Evolutionary conservation across 176 grass and related monocot genomes (phyloP), one percentile per base, ranked within the genome.

Genomic region (Cenchrus americanus): DNA sequence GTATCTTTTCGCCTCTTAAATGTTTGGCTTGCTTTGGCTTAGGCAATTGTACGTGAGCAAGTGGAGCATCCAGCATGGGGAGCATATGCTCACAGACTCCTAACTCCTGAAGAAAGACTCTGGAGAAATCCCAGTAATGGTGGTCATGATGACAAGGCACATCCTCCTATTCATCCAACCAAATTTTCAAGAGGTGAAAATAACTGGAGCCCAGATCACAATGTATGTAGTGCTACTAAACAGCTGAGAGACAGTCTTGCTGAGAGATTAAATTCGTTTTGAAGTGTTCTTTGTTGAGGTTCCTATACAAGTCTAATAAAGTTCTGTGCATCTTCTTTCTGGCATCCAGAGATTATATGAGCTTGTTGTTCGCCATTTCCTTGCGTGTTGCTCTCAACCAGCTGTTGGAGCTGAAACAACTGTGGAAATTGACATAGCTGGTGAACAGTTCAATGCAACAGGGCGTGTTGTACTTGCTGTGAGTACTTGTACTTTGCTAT

Each of bases 81-180:
- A 91, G 41, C 77, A 32, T 95, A 92, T 94, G 96, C 91, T 72
- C 89, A 93, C 55, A 44, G 67, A 54, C 96, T 98, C 88, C 80
- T 98, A 50, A 86, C 90, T 81, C 83, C 85, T 66, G 96, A 98
- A 79, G 79, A 91, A 79, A 92, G 93, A 76, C 93, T 98, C 10
- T 98, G 96, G 96, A 98, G 89, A 91, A 95, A 92, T 62, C 96
- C 96, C 60, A 88, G 96, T 60, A 98, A 91, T 74, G 96, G 96
- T 83, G 93, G 89, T 60, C 96, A 98, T 85, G 87, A 98, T 93
- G 93, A 98, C 82, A 98, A 95, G 73, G 93, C 96, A 47, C 96
- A 98, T 70, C 96, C 96, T 82, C 96, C 96, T 60, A 95, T 98
- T 77, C 93, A 98, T 88, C 96, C 96, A 48, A 95, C 93, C 52